A percentile compares a stretch with the other conserved stretches of the same genome.
phyloP scores from a whole-genome alignment of 2,329 filamentous ascomycete genomes.

The Verruconis gallopava region DNA sequence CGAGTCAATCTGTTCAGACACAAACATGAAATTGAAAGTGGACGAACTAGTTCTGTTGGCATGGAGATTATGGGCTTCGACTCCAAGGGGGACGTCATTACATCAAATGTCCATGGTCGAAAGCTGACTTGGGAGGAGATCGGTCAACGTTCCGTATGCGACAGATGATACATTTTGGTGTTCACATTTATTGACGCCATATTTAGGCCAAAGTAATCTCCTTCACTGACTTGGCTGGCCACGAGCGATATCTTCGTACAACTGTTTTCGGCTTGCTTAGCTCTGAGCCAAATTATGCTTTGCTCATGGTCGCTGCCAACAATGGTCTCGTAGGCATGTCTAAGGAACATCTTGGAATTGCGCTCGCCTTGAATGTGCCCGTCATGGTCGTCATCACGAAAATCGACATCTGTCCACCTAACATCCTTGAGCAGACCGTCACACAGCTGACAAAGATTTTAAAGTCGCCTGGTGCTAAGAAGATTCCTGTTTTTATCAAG shows the following conservation, averaged over 20 bases:
- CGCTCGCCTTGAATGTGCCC: constrained; percentile 84
- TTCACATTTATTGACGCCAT: constrained; percentile 11
- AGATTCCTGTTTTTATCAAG: constrained; percentile 94
- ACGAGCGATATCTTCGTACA: constrained; percentile 88
- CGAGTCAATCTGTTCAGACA: constrained; percentile 93
- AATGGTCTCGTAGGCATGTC: constrained; percentile 70
- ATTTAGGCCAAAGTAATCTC: constrained; percentile 74
- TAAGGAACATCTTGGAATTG: constrained; percentile 84
- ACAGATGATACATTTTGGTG: too few species aligned
- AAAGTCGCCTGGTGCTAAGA: constrained; percentile 83
- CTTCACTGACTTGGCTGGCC: constrained; percentile 89
- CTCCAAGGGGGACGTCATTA: constrained; percentile 67
- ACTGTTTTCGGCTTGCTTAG: constrained; percentile 93
- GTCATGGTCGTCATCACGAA: constrained; percentile 98
- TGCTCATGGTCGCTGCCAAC: constrained; percentile 97
- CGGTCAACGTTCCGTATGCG: constrained; percentile 61
- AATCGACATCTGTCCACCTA: constrained; percentile 93
- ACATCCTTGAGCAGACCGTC: constrained; percentile 88
- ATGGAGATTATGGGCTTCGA: constrained; percentile 99
- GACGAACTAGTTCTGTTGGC: constrained; percentile 87
- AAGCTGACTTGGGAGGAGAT: constrained; percentile 96
- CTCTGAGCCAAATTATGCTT: constrained; percentile 90
- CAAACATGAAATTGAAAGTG: constrained; percentile 95
- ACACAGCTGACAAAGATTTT: constrained; percentile 84
- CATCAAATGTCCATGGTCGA: constrained; percentile 69